Conservation (phyloP, 345 rosid genomes). For the Arabis alpina region DNA sequence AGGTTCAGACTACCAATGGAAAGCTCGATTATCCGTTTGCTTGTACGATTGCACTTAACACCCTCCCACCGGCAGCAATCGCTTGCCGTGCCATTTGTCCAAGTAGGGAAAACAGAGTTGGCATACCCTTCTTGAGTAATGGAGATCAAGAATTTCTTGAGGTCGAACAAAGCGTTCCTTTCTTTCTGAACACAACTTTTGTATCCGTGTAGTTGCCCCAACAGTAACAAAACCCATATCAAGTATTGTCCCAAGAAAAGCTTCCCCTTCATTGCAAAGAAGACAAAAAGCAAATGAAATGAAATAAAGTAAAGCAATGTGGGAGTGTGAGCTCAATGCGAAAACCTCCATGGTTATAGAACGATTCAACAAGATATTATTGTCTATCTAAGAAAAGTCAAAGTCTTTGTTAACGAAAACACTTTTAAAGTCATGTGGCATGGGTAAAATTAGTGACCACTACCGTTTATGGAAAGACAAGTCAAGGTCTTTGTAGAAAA, state of each 20-base stretch:
- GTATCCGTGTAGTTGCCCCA: conserved; percentile 11
- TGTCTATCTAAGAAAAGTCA: too few relatives aligned
- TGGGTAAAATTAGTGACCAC: too few relatives aligned
- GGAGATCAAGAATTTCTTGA: background rate
- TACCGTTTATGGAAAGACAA: too few relatives aligned
- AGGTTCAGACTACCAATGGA: background rate
- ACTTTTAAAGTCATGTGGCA: too few relatives aligned
- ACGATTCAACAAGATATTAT: too few relatives aligned
- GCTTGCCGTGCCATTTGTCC: conserved; percentile 11
- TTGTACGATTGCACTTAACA: background rate
- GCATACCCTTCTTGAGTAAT: background rate
- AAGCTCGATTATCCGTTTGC: background rate
- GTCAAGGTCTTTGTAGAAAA: too few relatives aligned
- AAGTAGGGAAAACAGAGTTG: background rate
- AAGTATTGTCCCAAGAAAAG: background rate
- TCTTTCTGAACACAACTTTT: conserved; percentile 7
- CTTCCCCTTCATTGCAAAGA: conserved; percentile 17
- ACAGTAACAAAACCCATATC: conserved; percentile 3
- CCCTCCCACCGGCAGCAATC: conserved; percentile 18
- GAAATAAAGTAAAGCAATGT: background rate
- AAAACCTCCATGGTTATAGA: too few relatives aligned
- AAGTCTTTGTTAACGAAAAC: too few relatives aligned
- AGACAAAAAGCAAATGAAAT: background rate
- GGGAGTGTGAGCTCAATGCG: too few relatives aligned
- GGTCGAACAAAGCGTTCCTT: conserved; percentile 19